Evolutionary conservation across 148 eudicot species (phyloP), one percentile per base, ranked within the genome.

Genomic region (Dianthus caryophyllus): DNA sequence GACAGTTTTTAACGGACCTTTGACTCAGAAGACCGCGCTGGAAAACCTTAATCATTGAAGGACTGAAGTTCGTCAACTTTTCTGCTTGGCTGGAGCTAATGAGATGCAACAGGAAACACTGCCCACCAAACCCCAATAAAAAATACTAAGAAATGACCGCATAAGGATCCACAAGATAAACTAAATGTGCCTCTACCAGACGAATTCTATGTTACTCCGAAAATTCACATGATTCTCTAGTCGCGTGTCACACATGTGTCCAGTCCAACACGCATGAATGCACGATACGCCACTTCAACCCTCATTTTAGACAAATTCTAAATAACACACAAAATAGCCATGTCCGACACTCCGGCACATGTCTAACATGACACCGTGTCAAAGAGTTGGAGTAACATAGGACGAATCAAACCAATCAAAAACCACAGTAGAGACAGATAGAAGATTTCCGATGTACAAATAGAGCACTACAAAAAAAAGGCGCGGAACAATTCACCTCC

Each of bases 31-130:
- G 95, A 60, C 96, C 96, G 61, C 88, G 88, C 79, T 93, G 98
- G 68, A 93, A 93, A 49, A 90, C 73, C 76, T 88, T 93, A 85
- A 93, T 86, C 98, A 89, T 86, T 22, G 96, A 87, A 73, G 96
- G 75, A 75, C 96, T 89, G 73, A 93, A 79, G 64, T 83, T 89
- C 73, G 85, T 83, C 65, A 84, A 68, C 78, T 62, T 86, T 65
- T 88, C 96, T 70, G 80, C 96, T 75, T 85, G 88, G 46, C 78
- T 69, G 48, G 98, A 89, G 83, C 79, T 89, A 75, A 93, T 93
- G 74, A 93, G 96, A 75, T 93, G 95, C 80, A 93, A 88, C 84
- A 93, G 73, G 75, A 93, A 93, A 70, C 84, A 80, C 98, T 93
- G 86, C 69, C 69, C 67, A 79, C 81, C 76, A 44, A 5, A 9